A percentile compares a stretch with the other conserved stretches of the same genome.
Evolutionary conservation across 257 asterid genomes (phyloP).

Genomic region (Vinca minor): DNA sequence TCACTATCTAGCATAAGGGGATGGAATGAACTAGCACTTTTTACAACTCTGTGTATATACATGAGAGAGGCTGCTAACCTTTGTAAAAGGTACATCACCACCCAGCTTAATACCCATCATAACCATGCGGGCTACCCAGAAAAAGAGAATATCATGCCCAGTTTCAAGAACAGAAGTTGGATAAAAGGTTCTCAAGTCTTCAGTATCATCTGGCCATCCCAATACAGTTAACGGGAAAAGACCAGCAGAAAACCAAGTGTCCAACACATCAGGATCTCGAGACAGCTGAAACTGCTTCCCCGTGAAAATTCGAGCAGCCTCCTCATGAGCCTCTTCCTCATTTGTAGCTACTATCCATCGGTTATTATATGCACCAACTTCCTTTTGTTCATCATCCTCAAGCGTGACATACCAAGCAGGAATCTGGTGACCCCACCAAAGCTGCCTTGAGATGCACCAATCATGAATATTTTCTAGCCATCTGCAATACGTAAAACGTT

Average conservation of each 20-base stretch:
- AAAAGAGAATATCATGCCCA: conserved; percentile 85
- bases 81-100: conserved; percentile 80
- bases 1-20: background rate
- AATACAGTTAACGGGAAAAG: conserved; percentile 75
- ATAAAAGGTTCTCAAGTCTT: conserved; percentile 69
- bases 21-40: background rate
- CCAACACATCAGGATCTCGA: conserved; percentile 92
- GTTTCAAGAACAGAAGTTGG: conserved; percentile 96
- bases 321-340: conserved; percentile 53
- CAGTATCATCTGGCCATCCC: conserved; percentile 94
- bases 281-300: conserved; percentile 57
- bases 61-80: conserved; percentile 38
- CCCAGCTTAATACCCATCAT: conserved; percentile 96
- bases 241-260: conserved; percentile 97
- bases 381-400: conserved; percentile 66
- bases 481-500: conserved; percentile 45
- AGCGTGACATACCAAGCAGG: conserved; percentile 86
- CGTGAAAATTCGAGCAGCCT: conserved; percentile 47
- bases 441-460: conserved; percentile 98
- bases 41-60: background rate
- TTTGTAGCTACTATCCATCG: conserved; percentile 88
- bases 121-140: conserved; percentile 99
- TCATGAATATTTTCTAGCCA: conserved; percentile 97
- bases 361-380: conserved; percentile 48
- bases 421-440: conserved; percentile 98